A percentile compares a stretch with the other conserved stretches of the same genome.
Conservation (phyloP, 2,329 filamentous ascomycete species). For the Waltergamsia citrina region DNA sequence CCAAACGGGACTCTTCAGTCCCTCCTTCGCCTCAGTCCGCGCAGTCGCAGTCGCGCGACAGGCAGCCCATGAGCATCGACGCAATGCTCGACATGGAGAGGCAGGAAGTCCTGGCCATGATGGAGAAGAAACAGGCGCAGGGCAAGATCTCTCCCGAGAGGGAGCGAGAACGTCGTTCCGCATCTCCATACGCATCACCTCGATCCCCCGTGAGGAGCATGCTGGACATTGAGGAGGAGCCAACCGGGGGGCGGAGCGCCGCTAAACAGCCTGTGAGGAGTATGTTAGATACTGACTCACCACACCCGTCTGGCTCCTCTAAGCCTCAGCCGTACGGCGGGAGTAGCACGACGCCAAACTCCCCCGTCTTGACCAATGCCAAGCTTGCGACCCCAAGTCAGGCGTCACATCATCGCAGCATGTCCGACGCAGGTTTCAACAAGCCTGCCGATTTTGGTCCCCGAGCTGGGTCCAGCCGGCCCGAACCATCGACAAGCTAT, state of each 20-base stretch:
- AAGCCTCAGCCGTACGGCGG: constrained; percentile 14
- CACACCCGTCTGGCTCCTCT: constrained; percentile 2
- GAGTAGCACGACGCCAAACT: constrained; percentile 22
- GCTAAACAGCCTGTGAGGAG: constrained; percentile 50
- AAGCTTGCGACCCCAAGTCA: constrained; percentile 7
- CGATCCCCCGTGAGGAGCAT: constrained; percentile 62
- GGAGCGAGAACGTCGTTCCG: constrained; percentile 30
- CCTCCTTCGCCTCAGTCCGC: not conserved
- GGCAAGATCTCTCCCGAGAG: constrained; percentile 21
- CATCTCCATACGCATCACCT: constrained; percentile 46
- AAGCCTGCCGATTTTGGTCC: constrained; percentile 36
- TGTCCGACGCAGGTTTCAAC: constrained; percentile 43
- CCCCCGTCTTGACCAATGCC: constrained; percentile 14
- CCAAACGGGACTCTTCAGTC: constrained; percentile 4
- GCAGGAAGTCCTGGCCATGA: constrained; percentile 59
- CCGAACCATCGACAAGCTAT: constrained; percentile 43
- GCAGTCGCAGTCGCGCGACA: constrained; percentile 1
- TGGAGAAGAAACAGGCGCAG: constrained; percentile 45
- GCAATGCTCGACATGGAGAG: constrained; percentile 70
- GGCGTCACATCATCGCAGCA: constrained; percentile 32
- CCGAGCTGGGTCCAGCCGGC: constrained; percentile 11
- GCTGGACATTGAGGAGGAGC: constrained; percentile 47
- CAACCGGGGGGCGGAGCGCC: constrained; percentile 14
- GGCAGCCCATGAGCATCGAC: constrained; percentile 61
- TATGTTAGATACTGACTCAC: constrained; percentile 46